Conservation (phyloP, 2,329 filamentous ascomycete species). For the Penicillium fuscoglaucum region DNA sequence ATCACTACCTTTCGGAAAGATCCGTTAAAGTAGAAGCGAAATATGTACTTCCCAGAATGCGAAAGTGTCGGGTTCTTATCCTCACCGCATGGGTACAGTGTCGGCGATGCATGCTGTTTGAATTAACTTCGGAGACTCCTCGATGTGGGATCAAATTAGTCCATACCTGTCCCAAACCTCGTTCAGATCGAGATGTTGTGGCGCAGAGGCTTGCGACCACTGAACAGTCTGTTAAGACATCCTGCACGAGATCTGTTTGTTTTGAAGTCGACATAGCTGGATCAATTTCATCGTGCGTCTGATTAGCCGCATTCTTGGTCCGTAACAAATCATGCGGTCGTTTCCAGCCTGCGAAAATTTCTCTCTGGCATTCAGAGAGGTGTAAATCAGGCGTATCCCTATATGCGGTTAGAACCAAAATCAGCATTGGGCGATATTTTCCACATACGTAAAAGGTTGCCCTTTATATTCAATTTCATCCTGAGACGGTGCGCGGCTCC, state of each 20-base stretch:
- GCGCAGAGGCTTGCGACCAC: slow-evolving; percentile 95
- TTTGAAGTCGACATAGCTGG: slow-evolving; percentile 59
- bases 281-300: slow-evolving; percentile 14
- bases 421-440: slow-evolving; percentile 12
- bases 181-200: slow-evolving; percentile 67
- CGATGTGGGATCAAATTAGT: background rate
- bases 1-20: slow-evolving; percentile 84
- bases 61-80: slow-evolving; percentile 63
- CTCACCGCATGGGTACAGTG: slow-evolving; percentile 74
- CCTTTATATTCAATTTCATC: slow-evolving; percentile 61
- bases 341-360: slow-evolving; percentile 82
- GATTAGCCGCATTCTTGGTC: slow-evolving; percentile 39
- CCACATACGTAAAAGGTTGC: slow-evolving; percentile 63
- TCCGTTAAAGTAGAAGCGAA: slow-evolving; percentile 94
- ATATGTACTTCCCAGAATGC: slow-evolving; percentile 81
- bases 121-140: slow-evolving; percentile 7
- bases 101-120: slow-evolving; percentile 64
- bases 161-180: slow-evolving; percentile 66
- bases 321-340: slow-evolving; percentile 67
- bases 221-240: slow-evolving; percentile 93
- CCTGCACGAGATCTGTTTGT: slow-evolving; percentile 83
- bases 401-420: slow-evolving; percentile 22
- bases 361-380: slow-evolving; percentile 71
- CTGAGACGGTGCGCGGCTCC: slow-evolving; percentile 64
- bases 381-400: slow-evolving; percentile 70